A percentile compares a stretch with the other conserved stretches of the same genome.
Evolutionary conservation across 2,329 filamentous ascomycete genomes (phyloP).

Genomic region (Colletotrichum sp.): DNA sequence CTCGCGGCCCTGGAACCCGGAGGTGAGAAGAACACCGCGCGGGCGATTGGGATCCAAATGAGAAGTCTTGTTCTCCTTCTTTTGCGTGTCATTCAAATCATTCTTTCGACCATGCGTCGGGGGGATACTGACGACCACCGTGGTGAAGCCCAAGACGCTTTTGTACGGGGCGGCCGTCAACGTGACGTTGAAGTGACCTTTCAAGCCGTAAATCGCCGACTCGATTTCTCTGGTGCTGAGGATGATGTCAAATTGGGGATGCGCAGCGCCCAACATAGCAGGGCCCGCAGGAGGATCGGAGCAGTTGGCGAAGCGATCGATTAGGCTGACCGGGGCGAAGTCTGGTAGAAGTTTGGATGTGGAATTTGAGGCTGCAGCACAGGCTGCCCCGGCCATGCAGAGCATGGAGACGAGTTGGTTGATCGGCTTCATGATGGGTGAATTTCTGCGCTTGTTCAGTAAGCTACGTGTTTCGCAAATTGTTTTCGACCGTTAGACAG

Average conservation of each 20-base stretch:
- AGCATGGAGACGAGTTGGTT: background rate
- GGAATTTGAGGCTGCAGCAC: background rate
- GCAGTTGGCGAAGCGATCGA: constrained; percentile 45
- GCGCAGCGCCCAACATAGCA: constrained; percentile 25
- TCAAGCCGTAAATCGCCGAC: constrained; percentile 47
- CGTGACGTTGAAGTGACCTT: constrained; percentile 40
- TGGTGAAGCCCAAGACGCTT: constrained; percentile 44
- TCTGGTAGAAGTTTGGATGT: background rate
- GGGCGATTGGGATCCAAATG: background rate
- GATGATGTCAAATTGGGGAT: constrained; percentile 44
- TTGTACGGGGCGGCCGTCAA: constrained; percentile 44
- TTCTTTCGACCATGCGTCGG: background rate
- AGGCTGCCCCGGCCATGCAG: background rate
- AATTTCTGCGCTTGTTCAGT: background rate
- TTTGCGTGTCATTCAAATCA: background rate
- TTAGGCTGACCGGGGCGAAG: constrained; percentile 39
- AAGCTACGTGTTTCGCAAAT: background rate
- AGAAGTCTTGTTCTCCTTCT: background rate
- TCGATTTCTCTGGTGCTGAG: constrained; percentile 50
- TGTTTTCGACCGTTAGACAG: background rate
- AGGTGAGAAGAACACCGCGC: constrained; percentile 47
- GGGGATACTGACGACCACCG: constrained; percentile 46
- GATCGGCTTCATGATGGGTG: background rate
- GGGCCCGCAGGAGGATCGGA: constrained; percentile 33
- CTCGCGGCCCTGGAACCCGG: constrained; percentile 62